These are phyloP conservation scores for Diaporthe vaccinii DNA, from an alignment of 2,329 filamentous ascomycete genomes.

Conservation along the genomic window DNA sequence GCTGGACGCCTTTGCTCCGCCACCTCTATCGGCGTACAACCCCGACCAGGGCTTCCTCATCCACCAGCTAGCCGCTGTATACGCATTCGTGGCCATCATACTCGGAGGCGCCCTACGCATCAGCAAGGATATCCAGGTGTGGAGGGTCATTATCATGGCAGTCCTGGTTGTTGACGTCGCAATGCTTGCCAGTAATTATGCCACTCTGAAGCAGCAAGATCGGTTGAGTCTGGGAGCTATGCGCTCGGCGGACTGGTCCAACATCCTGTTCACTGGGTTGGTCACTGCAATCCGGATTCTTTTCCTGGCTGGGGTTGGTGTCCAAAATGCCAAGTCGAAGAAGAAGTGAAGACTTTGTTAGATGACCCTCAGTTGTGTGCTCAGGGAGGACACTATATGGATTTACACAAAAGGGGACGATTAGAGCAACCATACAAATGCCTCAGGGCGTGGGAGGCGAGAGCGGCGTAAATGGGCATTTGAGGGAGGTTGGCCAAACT, in stretches of 20 bases:
- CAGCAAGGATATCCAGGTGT: slow-evolving; percentile 44
- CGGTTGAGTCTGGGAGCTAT: slow-evolving; percentile 32
- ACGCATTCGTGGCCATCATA: slow-evolving; percentile 42
- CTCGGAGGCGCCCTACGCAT: slow-evolving; percentile 38
- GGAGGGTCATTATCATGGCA: slow-evolving; percentile 41
- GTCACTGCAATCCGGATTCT: slow-evolving; percentile 41
- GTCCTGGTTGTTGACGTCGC: slow-evolving; percentile 44
- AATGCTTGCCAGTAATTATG: slow-evolving; percentile 41
- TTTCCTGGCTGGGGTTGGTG: slow-evolving; percentile 43
- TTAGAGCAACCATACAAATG: too few relatives aligned
- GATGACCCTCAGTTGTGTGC: neutral
- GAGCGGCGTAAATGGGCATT: too few relatives aligned
- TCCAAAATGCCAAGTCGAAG: neutral
- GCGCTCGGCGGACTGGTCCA: slow-evolving; percentile 44
- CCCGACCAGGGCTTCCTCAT: slow-evolving; percentile 45
- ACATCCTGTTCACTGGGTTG: slow-evolving; percentile 40
- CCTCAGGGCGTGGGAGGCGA: too few relatives aligned
- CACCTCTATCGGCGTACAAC: slow-evolving; percentile 39
- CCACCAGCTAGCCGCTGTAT: slow-evolving; percentile 44
- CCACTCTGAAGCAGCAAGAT: slow-evolving; percentile 43
- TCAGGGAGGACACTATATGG: neutral
- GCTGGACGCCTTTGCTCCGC: slow-evolving; percentile 43
- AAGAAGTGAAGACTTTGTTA: neutral
- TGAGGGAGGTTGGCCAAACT: too few relatives aligned
- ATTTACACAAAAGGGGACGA: neutral